Evolutionary conservation across 1,139 yeast genomes (phyloP).

Genomic region (Kodamaea alishanica): DNA sequence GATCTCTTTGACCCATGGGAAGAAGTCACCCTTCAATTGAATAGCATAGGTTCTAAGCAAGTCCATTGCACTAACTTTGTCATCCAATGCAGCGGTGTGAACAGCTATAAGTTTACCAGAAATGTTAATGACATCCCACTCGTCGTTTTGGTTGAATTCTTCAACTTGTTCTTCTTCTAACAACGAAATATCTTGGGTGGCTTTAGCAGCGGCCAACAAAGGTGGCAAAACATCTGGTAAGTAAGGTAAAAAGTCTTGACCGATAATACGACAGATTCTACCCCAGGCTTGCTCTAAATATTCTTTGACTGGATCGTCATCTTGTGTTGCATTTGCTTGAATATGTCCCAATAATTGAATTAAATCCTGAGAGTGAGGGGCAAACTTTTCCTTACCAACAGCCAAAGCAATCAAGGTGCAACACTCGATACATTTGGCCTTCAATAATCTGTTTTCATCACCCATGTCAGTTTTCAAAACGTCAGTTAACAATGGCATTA

Average conservation of each 20-base stretch:
- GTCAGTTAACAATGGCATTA: slow-evolving; percentile 84
- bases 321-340: slow-evolving; percentile 55
- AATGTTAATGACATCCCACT: slow-evolving; percentile 91
- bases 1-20: slow-evolving; percentile 77
- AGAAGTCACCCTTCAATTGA: slow-evolving; percentile 77
- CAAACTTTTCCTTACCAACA: slow-evolving; percentile 90
- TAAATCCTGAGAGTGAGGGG: slow-evolving; percentile 70
- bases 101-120: slow-evolving; percentile 94
- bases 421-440: slow-evolving; percentile 95
- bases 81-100: slow-evolving; percentile 88
- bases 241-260: slow-evolving; percentile 83
- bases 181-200: slow-evolving; percentile 82
- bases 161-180: slow-evolving; percentile 88
- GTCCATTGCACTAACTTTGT: slow-evolving; percentile 89
- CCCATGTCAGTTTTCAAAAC: slow-evolving; percentile 80
- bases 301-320: slow-evolving; percentile 83
- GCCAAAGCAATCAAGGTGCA: slow-evolving; percentile 92
- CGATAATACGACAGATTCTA: slow-evolving; percentile 81
- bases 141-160: slow-evolving; percentile 77
- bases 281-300: slow-evolving; percentile 97
- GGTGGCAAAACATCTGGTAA: slow-evolving; percentile 90
- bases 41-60: slow-evolving; percentile 83
- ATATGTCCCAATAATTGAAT: slow-evolving; percentile 70
- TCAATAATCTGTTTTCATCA: slow-evolving; percentile 71
- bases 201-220: slow-evolving; percentile 75